A percentile compares a stretch with the other conserved stretches of the same genome.
Conservation (phyloP, 176 grass and related monocot genomes). For the Elymus sibiricus region DNA sequence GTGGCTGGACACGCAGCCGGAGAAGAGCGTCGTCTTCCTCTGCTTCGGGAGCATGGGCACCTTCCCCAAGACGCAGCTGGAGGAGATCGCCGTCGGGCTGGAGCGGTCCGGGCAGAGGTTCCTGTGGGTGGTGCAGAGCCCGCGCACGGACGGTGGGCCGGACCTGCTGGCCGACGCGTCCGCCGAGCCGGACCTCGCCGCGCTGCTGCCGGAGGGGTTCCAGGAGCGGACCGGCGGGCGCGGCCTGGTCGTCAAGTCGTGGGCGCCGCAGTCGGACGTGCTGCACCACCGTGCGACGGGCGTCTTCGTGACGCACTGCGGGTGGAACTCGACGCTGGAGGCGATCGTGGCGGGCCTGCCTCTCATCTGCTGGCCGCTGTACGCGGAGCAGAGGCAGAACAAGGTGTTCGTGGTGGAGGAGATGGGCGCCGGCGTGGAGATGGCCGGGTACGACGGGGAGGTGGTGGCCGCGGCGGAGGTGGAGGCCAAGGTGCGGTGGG, state of each 20-base stretch:
- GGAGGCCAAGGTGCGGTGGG: slow-evolving; percentile 1
- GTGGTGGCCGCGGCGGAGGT: neutral
- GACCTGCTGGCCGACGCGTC: neutral
- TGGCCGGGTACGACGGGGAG: slow-evolving; percentile 4
- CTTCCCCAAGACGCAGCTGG: neutral
- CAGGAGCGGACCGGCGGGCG: neutral
- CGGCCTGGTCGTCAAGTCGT: neutral
- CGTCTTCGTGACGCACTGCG: slow-evolving; percentile 79
- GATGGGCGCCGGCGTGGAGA: slow-evolving; percentile 22
- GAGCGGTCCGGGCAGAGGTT: neutral
- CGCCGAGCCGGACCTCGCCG: neutral
- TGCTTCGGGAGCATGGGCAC: slow-evolving; percentile 43
- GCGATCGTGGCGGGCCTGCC: slow-evolving; percentile 47
- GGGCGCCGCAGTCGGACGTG: neutral
- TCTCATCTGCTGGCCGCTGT: slow-evolving; percentile 53
- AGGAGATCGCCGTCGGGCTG: slow-evolving; percentile 8
- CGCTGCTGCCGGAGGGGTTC: neutral
- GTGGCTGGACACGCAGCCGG: slow-evolving; percentile 43
- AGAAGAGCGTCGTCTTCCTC: slow-evolving; percentile 43
- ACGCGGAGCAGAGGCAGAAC: slow-evolving; percentile 54
- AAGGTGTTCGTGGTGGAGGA: slow-evolving; percentile 54
- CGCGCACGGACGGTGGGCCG: neutral
- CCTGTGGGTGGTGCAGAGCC: slow-evolving; percentile 9
- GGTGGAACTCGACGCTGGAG: slow-evolving; percentile 92
- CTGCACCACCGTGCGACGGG: slow-evolving; percentile 43